Conservation (phyloP, 441 rosid species). For the Bocquillonia castaneifolia region DNA sequence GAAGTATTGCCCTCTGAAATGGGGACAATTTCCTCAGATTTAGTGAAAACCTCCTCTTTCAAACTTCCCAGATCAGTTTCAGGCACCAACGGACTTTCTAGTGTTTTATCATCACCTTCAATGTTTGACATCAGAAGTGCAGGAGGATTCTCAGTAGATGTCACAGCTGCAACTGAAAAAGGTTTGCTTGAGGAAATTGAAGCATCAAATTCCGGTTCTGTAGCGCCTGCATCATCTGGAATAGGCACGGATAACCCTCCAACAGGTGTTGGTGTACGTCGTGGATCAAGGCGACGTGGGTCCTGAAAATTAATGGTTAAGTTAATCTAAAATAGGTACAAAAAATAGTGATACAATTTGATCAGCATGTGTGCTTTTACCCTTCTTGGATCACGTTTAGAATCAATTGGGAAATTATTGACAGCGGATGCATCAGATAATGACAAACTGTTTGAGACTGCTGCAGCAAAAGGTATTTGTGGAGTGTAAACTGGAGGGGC, state of each 20-base stretch:
- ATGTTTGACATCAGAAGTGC: conserved; percentile 33
- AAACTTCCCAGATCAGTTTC: conserved; percentile 41
- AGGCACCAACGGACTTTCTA: conserved; percentile 40
- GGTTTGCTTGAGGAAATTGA: conserved; percentile 48
- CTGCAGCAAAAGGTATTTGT: conserved; percentile 41
- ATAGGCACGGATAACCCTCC: conserved; percentile 42
- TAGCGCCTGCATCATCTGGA: conserved; percentile 45
- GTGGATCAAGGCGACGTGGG: conserved; percentile 98
- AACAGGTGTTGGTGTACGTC: conserved; percentile 49
- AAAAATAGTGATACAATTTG: conserved; percentile 2
- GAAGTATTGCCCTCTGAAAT: conserved; percentile 41
- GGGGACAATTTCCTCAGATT: conserved; percentile 42
- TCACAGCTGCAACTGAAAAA: conserved; percentile 33
- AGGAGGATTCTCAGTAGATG: conserved; percentile 39
- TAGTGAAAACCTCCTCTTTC: conserved; percentile 44
- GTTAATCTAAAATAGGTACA: conserved; percentile 21
- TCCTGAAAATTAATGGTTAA: conserved; percentile 53
- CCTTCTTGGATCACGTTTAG: conserved; percentile 97
- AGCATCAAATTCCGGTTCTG: conserved; percentile 50
- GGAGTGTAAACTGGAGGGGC: conserved; percentile 40
- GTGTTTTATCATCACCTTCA: conserved; percentile 41
- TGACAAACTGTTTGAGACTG: conserved; percentile 36
- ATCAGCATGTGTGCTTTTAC: conserved; percentile 36
- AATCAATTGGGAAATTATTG: conserved; percentile 50
- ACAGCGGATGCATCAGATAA: conserved; percentile 43